phyloP scores from a whole-genome alignment of 208 protist species.

The Phytomonas francai region DNA sequence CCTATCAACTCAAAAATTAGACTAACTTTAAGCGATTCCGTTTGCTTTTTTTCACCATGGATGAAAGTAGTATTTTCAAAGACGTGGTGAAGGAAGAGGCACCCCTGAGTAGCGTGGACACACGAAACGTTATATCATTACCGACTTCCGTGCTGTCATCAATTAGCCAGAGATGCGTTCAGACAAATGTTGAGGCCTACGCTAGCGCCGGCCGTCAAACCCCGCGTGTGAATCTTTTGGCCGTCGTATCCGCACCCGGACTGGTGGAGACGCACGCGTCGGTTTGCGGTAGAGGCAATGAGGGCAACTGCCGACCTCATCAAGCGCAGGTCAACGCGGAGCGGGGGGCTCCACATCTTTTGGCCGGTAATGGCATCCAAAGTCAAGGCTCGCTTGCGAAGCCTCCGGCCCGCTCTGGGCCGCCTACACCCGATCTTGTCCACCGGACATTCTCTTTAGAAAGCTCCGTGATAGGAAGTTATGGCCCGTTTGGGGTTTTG shows the following conservation, averaged over 20 bases:
- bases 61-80: constrained; percentile 1
- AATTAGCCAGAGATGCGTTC: not conserved
- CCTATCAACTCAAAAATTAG: not conserved
- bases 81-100: not conserved
- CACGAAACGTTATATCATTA: not conserved
- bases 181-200: not conserved
- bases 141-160: not conserved
- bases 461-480: not conserved
- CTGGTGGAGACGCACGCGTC: not conserved
- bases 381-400: not conserved
- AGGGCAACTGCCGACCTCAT: not conserved
- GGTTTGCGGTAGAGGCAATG: not conserved
- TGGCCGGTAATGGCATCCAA: not conserved
- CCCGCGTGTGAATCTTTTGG: not conserved
- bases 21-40: not conserved
- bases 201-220: not conserved
- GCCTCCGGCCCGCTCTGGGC: not conserved
- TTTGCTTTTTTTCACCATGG: constrained; percentile 5
- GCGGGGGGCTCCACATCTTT: not conserved
- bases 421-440: not conserved
- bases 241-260: not conserved
- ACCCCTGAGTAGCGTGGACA: not conserved
- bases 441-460: not conserved
- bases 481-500: constrained; percentile 24
- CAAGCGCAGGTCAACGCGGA: not conserved